Evolutionary conservation across 306 rosid species (phyloP), one percentile per base, ranked within the genome.

Genomic region (Lathyrus sativus): DNA sequence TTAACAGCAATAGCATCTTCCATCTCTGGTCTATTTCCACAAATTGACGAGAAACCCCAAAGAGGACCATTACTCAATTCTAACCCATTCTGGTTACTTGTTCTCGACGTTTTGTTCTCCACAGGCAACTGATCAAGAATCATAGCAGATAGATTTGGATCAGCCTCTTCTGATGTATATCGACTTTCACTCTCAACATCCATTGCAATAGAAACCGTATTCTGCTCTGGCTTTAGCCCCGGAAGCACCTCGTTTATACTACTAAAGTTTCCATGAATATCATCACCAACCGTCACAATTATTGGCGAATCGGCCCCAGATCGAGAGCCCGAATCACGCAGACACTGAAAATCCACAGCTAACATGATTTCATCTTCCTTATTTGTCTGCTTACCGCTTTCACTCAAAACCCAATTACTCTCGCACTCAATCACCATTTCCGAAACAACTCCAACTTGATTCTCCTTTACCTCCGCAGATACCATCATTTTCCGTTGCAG

Each of bases 21-120:
- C 97, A 90, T 90, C 85, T 90, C 90, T 5, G 62, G 80, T 68
- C 97, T 84, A 78, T 73, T 76, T 63, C 97, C 95, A 72, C 83
- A 65, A 18, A 86, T 81, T 4, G 90, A 86, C 56, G 86, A 82
- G 63, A 41, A 88, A 10, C 97, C 97, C 82, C 90, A 86, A 11
- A 88, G 85, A 71, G 92, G 85, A 29, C 35, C 66, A 18, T 53
- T 48, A 62, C 75, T 83, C 73, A 62, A 73, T 17, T 78, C 82
- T 26, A 71, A 60, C 44, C 54, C 72, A 70, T 41, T 81, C 51
- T 41, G 72, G 69, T 56, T 28, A 41, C 76, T 75, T 37, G 82
- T 70, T 77, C 75, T 72, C 54, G 63, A 19, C 8, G 74, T 48
- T 48, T 79, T 82, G 82, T 80, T 73, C 66, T 74, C 83, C 84